Base-by-base conservation (phyloP, 495 filamentous ascomycete species). In the Tuber microsphaerosporum region DNA sequence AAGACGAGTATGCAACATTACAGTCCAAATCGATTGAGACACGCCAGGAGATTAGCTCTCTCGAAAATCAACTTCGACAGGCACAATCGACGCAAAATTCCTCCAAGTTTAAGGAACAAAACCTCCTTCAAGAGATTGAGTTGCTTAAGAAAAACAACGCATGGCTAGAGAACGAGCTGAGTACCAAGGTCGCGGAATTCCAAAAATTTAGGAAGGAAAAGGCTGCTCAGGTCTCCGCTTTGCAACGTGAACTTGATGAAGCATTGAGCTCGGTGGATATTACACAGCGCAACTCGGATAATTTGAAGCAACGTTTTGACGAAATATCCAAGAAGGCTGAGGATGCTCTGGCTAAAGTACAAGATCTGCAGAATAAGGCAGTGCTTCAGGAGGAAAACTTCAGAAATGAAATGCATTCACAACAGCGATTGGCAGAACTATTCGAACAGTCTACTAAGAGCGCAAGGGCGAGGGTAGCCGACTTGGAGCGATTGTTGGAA, bases 181-280 rank as follows among this genome's bases (percentile, higher is more conserved):
- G 96, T 85, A 94, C 92, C 0, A 97, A 97, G 84, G 89, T 86
- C 69, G 88, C 89, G 45, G 96, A 98, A 80, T 89, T 92, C 69
- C 88, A 93, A 75, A 97, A 94, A 78, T 96, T 92, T 86, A 90
- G 96, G 74, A 98, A 97, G 80, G 95, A 99, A 83, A 98, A 97
- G 87, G 90, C 90, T 79, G 89, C 92, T 0, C 90, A 92, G 31
- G 91, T 97, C 78, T 86, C 93, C 17, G 92, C 94, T 81, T 89
- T 99, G 43, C 92, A 97, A 82, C 92, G 93, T 22, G 88, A 91
- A 71, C 92, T 94, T 77, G 94, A 97, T 74, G 94, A 98, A 78
- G 89, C 91, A 41, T 89, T 86, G 76, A 89, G 90, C 14, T 91
- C 85, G 14, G 87, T 94, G 68, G 93, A 97, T 72, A 89, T 91